phyloP scores from a whole-genome alignment of 257 asterid species.

The Buddleja alternifolia region DNA sequence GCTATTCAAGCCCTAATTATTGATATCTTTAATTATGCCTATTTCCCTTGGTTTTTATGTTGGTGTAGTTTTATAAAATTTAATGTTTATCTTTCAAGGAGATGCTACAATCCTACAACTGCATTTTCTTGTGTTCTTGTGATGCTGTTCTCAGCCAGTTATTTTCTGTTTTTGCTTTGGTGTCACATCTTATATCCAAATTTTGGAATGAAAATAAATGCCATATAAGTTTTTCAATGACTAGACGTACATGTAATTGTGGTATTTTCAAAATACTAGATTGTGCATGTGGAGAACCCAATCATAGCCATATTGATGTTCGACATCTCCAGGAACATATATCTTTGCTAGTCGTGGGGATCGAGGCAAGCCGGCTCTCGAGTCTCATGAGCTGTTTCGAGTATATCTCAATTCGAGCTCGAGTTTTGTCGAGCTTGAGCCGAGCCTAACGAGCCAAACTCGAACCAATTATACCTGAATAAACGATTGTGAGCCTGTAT shows the following conservation, averaged over 20 bases:
- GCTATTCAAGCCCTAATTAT: neutral
- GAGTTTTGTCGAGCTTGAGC: too few relatives aligned
- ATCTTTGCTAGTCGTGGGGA: too few relatives aligned
- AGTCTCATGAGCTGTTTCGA: too few relatives aligned
- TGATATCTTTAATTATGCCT: neutral
- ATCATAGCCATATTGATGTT: constrained; percentile 25
- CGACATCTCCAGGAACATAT: constrained; percentile 4
- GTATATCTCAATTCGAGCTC: too few relatives aligned
- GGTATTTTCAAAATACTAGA: neutral
- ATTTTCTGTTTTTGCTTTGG: neutral
- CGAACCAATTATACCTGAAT: too few relatives aligned
- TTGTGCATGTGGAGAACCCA: constrained; percentile 20
- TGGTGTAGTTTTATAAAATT: neutral
- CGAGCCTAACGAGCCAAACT: too few relatives aligned
- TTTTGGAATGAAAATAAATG: neutral
- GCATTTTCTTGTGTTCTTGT: neutral
- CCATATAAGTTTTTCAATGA: neutral
- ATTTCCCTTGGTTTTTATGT: neutral
- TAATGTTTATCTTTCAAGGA: neutral
- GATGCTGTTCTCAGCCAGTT: constrained; percentile 3
- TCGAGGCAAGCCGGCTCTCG: too few relatives aligned
- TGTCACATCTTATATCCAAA: neutral
- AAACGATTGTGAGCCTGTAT: too few relatives aligned
- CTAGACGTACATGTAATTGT: neutral
- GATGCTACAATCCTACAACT: neutral